These are phyloP conservation scores for Isatis tinctoria DNA, from an alignment of 345 rosid species.

Conservation along the genomic window DNA sequence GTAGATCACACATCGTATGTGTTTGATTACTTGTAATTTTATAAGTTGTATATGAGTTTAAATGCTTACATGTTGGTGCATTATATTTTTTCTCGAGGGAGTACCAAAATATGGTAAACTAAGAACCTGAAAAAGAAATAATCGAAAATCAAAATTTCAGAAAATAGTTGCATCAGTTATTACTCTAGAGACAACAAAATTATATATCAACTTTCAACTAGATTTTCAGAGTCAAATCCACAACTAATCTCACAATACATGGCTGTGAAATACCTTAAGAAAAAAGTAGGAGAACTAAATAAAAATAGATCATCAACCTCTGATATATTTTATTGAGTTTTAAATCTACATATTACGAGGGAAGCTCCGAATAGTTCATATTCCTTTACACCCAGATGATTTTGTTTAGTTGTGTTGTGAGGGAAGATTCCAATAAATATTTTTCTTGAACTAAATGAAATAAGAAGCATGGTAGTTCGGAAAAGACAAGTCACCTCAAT, in stretches of 20 bases:
- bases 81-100: slow-evolving; percentile 42
- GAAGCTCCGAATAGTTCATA: neutral
- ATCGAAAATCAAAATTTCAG: neutral
- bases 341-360: neutral
- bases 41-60: neutral
- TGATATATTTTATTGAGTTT: neutral
- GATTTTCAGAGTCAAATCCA: neutral
- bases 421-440: slow-evolving; percentile 13
- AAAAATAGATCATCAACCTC: neutral
- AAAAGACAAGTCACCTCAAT: slow-evolving; percentile 46
- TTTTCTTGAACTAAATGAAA: slow-evolving; percentile 10
- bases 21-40: neutral
- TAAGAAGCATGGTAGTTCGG: slow-evolving; percentile 23
- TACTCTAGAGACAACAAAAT: neutral
- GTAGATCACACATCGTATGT: neutral
- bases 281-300: neutral
- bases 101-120: slow-evolving; percentile 83
- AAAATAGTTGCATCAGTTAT: neutral
- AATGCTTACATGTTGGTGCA: slow-evolving; percentile 63
- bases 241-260: neutral
- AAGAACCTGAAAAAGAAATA: slow-evolving; percentile 52
- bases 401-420: slow-evolving; percentile 14
- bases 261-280: neutral
- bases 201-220: neutral
- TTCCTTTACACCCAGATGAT: neutral